Base-by-base conservation (phyloP, 1,139 yeast genomes). In the Scheffersomyces insectosa region DNA sequence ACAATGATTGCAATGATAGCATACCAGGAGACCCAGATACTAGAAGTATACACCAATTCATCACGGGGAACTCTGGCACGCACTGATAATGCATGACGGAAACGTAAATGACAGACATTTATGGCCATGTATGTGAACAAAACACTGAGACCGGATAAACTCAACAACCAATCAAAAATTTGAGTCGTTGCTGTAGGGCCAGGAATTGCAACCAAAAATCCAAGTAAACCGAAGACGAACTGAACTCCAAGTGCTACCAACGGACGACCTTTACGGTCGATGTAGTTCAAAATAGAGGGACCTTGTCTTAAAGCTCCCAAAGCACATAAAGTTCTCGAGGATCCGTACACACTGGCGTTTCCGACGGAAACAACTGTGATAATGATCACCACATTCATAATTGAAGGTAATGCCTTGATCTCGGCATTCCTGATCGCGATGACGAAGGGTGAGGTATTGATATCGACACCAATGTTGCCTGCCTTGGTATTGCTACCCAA, bases 371-470 rank as follows among this genome's bases (percentile, higher is more conserved):
- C 48, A 7, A 63, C 68, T 3, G 69, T 61, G 39, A 66, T 59
- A 28, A 66, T 63, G 40, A 65, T 63, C 20, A 64, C 68, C 2
- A 57, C 68, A 45, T 66, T 65, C 55, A 66, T 55, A 34, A 66
- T 63, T 4, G 70, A 63, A 4, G 70, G 70, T n/a, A 65, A 54
- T 2, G 57, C 70, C 11, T 59, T 56, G 33, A 66, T 65, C 27
- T 60, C 49, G 3, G 69, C 69, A 32, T 56, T 56, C 47, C 57
- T 59, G 33, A 69, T 67, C 30, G 75, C 75, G 47, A 70, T 64
- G 16, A 70, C 75, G 52, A 69, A 70, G 2, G 76, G 75, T 4
- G 75, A 69, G 14, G 68, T 59, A 41, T 69, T 66, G 37, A 62
- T 51, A 42, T 60, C 62, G 12, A 54, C 57, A 13, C 57, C 55